Evolutionary conservation across 371 early-diverging fungal genomes (phyloP).

Genomic region (Entomophthora muscae): DNA sequence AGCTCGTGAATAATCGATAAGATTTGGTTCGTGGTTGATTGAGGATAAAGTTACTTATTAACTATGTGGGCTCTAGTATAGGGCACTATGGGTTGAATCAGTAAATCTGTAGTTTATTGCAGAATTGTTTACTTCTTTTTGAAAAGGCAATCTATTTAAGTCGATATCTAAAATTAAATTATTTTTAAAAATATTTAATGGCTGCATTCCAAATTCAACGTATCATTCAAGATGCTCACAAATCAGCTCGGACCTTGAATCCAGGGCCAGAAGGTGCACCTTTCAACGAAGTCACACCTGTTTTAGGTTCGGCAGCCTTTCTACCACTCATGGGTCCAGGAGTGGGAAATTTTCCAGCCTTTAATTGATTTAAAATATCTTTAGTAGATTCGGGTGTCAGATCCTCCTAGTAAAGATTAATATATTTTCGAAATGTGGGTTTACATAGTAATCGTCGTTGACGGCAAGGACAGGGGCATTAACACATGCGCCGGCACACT

Average conservation of each 20-base stretch:
- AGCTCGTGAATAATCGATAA: no score
- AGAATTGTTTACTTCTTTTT: no score
- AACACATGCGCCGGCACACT: slow-evolving; percentile 98
- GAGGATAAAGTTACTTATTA: no score
- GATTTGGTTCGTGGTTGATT: no score
- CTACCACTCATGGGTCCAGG: slow-evolving; percentile 78
- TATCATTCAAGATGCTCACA: slow-evolving; percentile 18
- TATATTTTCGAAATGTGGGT: slow-evolving; percentile 11
- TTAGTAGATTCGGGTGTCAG: slow-evolving; percentile 81
- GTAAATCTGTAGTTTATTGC: no score
- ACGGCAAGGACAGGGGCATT: slow-evolving; percentile 95
- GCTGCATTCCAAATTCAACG: no score
- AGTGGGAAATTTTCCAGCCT: slow-evolving; percentile 51
- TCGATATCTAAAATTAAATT: no score
- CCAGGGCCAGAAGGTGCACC: slow-evolving; percentile 85
- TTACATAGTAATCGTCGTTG: slow-evolving; percentile 91
- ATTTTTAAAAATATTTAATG: no score
- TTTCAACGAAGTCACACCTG: slow-evolving; percentile 65
- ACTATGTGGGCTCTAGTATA: no score
- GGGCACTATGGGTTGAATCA: no score
- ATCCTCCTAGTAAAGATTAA: slow-evolving; percentile 55
- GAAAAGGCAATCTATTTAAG: no score
- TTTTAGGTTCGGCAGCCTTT: slow-evolving; percentile 75
- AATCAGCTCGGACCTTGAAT: slow-evolving; percentile 65
- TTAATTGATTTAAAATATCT: slow-evolving; percentile 71